Evolutionary conservation across 768 basidiomycete genomes (phyloP).

Genomic region (Suillus tomentosus): DNA sequence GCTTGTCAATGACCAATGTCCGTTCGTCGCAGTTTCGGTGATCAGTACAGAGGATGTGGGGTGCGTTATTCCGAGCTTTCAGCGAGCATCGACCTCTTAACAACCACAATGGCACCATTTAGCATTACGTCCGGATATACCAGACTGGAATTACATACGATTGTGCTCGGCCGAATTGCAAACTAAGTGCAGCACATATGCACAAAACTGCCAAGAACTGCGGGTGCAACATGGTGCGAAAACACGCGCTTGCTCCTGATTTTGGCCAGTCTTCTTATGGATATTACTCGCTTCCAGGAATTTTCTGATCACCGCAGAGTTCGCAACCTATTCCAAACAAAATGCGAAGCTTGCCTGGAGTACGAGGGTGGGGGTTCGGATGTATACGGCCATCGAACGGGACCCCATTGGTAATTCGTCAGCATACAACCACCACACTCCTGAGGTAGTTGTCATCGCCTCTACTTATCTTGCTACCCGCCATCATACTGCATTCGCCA

Average conservation of each 20-base stretch:
- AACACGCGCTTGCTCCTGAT: not conserved
- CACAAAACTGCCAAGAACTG: constrained; percentile 63
- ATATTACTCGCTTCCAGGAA: constrained; percentile 29
- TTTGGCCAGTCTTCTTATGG: constrained; percentile 6
- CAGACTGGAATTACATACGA: constrained; percentile 62
- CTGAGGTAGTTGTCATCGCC: constrained; percentile 2
- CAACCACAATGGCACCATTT: constrained; percentile 7
- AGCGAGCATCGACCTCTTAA: constrained; percentile 11
- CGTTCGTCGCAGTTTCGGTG: constrained; percentile 34
- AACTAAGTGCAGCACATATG: constrained; percentile 55
- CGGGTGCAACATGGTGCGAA: constrained; percentile 47
- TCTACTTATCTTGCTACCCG: constrained; percentile 3
- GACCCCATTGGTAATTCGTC: constrained; percentile 21
- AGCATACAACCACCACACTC: constrained; percentile 10
- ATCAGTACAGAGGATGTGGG: constrained; percentile 46
- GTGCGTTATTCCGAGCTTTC: constrained; percentile 25
- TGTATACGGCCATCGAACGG: constrained; percentile 36
- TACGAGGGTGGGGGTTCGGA: constrained; percentile 30
- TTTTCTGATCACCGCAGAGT: constrained; percentile 54
- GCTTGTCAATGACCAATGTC: constrained; percentile 16
- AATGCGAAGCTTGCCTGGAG: constrained; percentile 58
- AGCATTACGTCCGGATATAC: constrained; percentile 69
- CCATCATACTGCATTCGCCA: constrained; percentile 10
- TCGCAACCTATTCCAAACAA: constrained; percentile 64
- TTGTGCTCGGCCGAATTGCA: constrained; percentile 53